phyloP scores from a whole-genome alignment of 257 asterid species.

The Solanum habrochaites region DNA sequence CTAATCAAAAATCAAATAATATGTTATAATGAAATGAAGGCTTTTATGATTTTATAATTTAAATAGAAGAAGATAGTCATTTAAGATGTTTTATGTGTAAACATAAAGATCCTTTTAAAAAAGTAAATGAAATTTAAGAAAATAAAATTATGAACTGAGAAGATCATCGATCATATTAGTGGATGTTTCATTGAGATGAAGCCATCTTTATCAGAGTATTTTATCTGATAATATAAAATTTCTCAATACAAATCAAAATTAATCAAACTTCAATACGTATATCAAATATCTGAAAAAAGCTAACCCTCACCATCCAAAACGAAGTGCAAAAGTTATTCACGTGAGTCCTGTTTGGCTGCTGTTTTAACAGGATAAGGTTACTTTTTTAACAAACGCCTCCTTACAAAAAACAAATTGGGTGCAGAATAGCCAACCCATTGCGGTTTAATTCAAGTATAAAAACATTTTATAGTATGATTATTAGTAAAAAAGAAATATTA shows the following conservation, averaged over 20 bases:
- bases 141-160: neutral
- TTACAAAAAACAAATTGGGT: neutral
- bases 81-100: no score
- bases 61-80: no score
- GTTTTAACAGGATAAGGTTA: neutral
- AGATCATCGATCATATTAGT: neutral
- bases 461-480: neutral
- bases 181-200: neutral
- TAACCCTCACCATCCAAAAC: no score
- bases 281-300: no score
- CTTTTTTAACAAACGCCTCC: neutral
- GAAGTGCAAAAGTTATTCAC: neutral
- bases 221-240: no score
- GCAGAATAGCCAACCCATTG: neutral
- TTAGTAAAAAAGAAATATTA: neutral
- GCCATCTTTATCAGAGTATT: fast-evolving
- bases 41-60: no score
- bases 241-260: no score
- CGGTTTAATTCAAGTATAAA: neutral
- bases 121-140: no score
- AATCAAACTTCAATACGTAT: no score
- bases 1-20: no score
- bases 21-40: no score
- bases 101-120: neutral
- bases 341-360: neutral